A percentile compares a stretch with the other conserved stretches of the same genome.
Evolutionary conservation across 495 filamentous ascomycete species (phyloP).

Genomic region (Aspergillus biplanus): DNA sequence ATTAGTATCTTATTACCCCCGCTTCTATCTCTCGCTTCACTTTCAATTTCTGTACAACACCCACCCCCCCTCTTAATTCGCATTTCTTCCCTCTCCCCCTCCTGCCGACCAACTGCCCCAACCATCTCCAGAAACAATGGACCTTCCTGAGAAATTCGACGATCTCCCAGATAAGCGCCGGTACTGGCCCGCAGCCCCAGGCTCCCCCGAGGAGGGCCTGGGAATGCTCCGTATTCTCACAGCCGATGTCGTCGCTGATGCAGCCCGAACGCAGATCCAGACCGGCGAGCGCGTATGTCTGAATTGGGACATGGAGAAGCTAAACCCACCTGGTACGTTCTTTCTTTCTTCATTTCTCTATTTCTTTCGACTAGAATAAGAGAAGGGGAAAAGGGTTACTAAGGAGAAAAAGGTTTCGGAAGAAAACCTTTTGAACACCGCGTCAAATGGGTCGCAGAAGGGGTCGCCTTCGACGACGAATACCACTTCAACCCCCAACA

Average conservation of each 20-base stretch:
- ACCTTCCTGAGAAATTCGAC: conserved; percentile 46
- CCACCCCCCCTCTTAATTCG: not conserved
- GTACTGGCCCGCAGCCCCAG: conserved; percentile 51
- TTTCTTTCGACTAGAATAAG: not conserved
- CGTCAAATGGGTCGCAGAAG: conserved; percentile 55
- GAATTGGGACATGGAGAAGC: conserved; percentile 56
- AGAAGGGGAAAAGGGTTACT: too few relatives aligned
- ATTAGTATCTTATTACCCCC: not conserved
- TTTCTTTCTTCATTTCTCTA: conserved; percentile 2
- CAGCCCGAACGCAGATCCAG: conserved; percentile 51
- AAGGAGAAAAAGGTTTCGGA: conserved; percentile 45
- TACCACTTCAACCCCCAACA: conserved; percentile 77
- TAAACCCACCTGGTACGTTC: conserved; percentile 45
- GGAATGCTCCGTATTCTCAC: conserved; percentile 57
- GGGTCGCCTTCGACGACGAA: conserved; percentile 66
- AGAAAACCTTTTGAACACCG: conserved; percentile 59
- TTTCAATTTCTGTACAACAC: not conserved
- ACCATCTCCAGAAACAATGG: conserved; percentile 26
- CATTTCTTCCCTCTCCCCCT: conserved; percentile 2
- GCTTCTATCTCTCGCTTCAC: not conserved
- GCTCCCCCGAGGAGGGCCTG: conserved; percentile 54
- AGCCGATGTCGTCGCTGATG: conserved; percentile 49
- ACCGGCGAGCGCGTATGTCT: conserved; percentile 54
- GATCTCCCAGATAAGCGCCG: conserved; percentile 54
- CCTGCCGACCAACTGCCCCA: conserved; percentile 1